Evolutionary conservation across 176 grass and related monocot genomes (phyloP), one percentile per base, ranked within the genome.

Genomic region (Paspalum vaginatum): DNA sequence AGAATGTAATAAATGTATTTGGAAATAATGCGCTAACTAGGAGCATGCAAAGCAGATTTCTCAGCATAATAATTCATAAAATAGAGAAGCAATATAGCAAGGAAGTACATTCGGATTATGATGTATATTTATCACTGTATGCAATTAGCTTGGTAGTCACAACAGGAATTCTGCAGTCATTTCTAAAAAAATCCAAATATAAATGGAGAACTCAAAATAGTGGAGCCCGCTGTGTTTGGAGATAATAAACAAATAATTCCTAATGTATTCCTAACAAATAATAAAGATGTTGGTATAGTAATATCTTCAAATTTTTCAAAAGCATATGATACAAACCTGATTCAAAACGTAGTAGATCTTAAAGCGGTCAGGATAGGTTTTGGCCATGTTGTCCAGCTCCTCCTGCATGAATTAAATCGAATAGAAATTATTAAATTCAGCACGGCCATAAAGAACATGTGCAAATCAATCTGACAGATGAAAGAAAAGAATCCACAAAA

Each of bases 311-410:
- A 42, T 63, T 0, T 43, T 62, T 8, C 59, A 37, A 72, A 64
- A 64, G 43, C 16, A 47, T 22, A 73, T 76, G 24, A 58, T 6
- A 59, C 56, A 62, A 44, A 99, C 92, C 90, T 95, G 90, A 91
- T 99, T 95, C 85, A 99, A 87, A 22, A 99, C 96, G 17, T 90
- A 93, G 69, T 93, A 91, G 74, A 99, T 85, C 79, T 95, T 91
- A 72, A 93, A 95, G 48, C 84, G 90, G 0, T 84, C 79, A 11
- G 90, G 92, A 78, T 91, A 89, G 65, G 76, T 89, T 68, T 84
- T 65, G 25, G 96, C 88, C 81, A 99, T 21, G 37, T 11, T 76
- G 71, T 95, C 96, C 79, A 99, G 69, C 82, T 99, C 90, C 84
- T 99, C 96, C 92, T 99, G 87, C 74, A 84, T 45, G 51, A 79